Conservation (phyloP, 1,284 basidiomycete genomes). For the Volvariella volvacea region DNA sequence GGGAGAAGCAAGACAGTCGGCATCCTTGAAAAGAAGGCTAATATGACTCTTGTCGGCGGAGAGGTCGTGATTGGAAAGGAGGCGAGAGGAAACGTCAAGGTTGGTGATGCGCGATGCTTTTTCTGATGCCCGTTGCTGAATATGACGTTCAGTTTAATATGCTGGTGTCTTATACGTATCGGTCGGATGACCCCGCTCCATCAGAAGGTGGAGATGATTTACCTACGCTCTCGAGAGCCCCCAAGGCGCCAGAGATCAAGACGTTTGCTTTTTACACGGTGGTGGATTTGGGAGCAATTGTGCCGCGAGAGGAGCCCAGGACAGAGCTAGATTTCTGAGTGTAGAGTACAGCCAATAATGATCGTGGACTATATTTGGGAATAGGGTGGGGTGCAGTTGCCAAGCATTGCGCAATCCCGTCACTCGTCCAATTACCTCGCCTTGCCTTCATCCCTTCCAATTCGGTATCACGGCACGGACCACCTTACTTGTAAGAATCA, state of each 20-base stretch:
- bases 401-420: too few species aligned
- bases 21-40: constrained; percentile 79
- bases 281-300: constrained; percentile 68
- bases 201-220: constrained; percentile 49
- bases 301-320: constrained; percentile 47
- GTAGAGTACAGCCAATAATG: neutral
- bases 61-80: constrained; percentile 77
- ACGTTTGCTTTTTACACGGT: constrained; percentile 84
- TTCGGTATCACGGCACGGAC: too few species aligned
- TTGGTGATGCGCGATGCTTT: constrained; percentile 24
- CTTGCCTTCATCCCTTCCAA: too few species aligned
- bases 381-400: too few species aligned
- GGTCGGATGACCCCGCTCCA: constrained; percentile 73
- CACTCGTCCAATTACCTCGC: too few species aligned
- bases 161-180: constrained; percentile 88
- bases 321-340: constrained; percentile 11
- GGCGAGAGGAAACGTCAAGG: constrained; percentile 68
- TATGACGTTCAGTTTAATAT: constrained; percentile 69
- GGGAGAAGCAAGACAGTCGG: constrained; percentile 57
- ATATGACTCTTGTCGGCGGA: constrained; percentile 79
- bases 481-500: too few species aligned
- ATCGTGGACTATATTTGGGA: neutral
- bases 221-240: constrained; percentile 35
- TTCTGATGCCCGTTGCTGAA: neutral
- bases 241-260: constrained; percentile 62